phyloP scores from a whole-genome alignment of 352 stramenopile species.

The Phytophthora pinifolia region DNA sequence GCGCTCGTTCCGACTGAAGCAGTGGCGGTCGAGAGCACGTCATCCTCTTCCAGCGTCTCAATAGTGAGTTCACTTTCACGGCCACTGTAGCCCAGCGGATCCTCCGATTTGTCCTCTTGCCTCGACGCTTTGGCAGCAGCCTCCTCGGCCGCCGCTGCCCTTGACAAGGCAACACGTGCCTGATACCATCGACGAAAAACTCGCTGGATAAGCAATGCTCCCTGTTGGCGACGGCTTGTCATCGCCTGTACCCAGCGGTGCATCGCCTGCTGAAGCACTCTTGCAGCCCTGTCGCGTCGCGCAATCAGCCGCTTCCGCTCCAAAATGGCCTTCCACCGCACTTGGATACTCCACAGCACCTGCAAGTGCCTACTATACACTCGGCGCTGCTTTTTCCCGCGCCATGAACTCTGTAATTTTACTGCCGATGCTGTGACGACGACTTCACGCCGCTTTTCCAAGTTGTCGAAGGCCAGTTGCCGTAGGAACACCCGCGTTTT shows the following conservation, averaged over 20 bases:
- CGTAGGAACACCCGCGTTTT: slow-evolving; percentile 74
- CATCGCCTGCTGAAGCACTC: slow-evolving; percentile 38
- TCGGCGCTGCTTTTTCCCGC: slow-evolving; percentile 26
- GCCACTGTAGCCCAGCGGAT: slow-evolving; percentile 16
- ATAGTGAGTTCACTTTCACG: slow-evolving; percentile 34
- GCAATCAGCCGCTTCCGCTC: slow-evolving; percentile 40
- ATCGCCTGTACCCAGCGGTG: slow-evolving; percentile 32
- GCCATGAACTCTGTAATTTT: slow-evolving; percentile 59
- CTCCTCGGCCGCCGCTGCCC: slow-evolving; percentile 11
- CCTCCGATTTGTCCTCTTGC: slow-evolving; percentile 21
- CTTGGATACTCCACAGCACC: slow-evolving; percentile 47
- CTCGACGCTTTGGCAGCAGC: slow-evolving; percentile 11
- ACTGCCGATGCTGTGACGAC: slow-evolving; percentile 31
- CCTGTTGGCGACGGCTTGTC: slow-evolving; percentile 21
- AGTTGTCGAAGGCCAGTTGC: slow-evolving; percentile 58
- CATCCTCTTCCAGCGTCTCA: slow-evolving; percentile 35
- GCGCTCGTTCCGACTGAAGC: slow-evolving; percentile 43
- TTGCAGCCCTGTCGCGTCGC: slow-evolving; percentile 34
- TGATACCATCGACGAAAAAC: slow-evolving; percentile 31
- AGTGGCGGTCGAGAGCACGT: slow-evolving; percentile 35
- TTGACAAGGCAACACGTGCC: slow-evolving; percentile 13
- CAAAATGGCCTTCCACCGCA: slow-evolving; percentile 56
- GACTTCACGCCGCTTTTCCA: slow-evolving; percentile 52
- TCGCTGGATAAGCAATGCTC: slow-evolving; percentile 36
- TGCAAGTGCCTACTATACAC: slow-evolving; percentile 36